Percentiles rank a stretch among this genome's conserved stretches.
phyloP scores from a whole-genome alignment of 805 yeast genomes.

The Metschnikowia bowlesiae region DNA sequence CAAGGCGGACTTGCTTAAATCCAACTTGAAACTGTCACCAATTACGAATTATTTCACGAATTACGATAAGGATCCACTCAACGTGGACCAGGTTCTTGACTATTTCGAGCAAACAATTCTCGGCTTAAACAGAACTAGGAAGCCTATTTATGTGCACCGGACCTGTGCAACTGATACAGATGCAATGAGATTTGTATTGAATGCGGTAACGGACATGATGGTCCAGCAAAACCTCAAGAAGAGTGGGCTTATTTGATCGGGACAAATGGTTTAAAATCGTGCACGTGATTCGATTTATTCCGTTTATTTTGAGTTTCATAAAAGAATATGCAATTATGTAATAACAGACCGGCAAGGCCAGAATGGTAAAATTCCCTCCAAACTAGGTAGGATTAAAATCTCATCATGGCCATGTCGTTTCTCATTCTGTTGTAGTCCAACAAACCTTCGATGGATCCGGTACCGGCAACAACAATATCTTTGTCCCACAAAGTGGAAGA shows the following conservation, averaged over 20 bases:
- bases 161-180: slow-evolving; percentile 95
- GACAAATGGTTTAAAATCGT: neutral
- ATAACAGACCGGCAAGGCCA: slow-evolving; percentile 11
- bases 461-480: slow-evolving; percentile 77
- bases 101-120: slow-evolving; percentile 69
- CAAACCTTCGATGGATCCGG: slow-evolving; percentile 82
- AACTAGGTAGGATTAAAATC: slow-evolving; percentile 41
- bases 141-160: slow-evolving; percentile 83
- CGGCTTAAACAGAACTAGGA: slow-evolving; percentile 57
- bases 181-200: slow-evolving; percentile 83
- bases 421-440: slow-evolving; percentile 82
- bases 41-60: slow-evolving; percentile 74
- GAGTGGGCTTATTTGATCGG: slow-evolving; percentile 62
- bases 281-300: slow-evolving; percentile 3
- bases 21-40: slow-evolving; percentile 63
- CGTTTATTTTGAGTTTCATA: slow-evolving; percentile 9
- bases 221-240: slow-evolving; percentile 75
- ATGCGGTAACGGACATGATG: slow-evolving; percentile 90
- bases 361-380: slow-evolving; percentile 2
- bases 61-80: slow-evolving; percentile 58
- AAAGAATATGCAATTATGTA: slow-evolving; percentile 17
- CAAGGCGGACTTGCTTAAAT: slow-evolving; percentile 77
- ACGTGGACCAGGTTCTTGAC: slow-evolving; percentile 61
- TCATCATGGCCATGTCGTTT: slow-evolving; percentile 86
- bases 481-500: slow-evolving; percentile 71